Base-by-base conservation (phyloP, 2,329 filamentous ascomycete species). In the Colletotrichum sojae region DNA sequence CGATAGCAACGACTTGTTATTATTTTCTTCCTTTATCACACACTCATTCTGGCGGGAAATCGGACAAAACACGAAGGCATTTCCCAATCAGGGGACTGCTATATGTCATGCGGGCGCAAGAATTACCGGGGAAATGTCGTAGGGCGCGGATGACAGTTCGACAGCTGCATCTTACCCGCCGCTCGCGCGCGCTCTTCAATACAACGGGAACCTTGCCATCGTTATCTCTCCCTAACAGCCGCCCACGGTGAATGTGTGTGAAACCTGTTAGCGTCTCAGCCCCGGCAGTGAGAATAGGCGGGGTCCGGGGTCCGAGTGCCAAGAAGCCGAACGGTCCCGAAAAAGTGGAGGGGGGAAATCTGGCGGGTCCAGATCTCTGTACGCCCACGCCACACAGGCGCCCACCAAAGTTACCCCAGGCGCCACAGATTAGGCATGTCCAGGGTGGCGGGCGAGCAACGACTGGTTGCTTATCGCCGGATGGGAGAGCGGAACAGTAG, bases 301-400 rank as follows among this genome's bases (percentile, higher is more conserved):
- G 57, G 40, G 40, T 43, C 40, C 31, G 31, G 31, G 57, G 67
- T 49, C 67, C 56, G 57, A 61, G 63, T 53, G 57, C 61, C 69
- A 65, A 59, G 69, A 64, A 55, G 69, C 69, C 69, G 69, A 71
- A 70, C 51, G 53, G 57, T 71, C 70, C 70, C 69, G 70, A 66
- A 66, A 66, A 60, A 62, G 31, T 36, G 31, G 31, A 36, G 31
- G 10, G 31, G 31, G 10, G 31, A 36, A 36, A 36, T 9, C 31
- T 36, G 31, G 31, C 31, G 31, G 31, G 31, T 36, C 31, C 31
- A 36, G 31, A 36, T 36, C 31, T 36, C 8, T 36, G 31, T 36
- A 36, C 31, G 31, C 10, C 31, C 31, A 36, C 31, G 31, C 31
- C 31, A 36, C 31, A 36, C 31, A 36, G 31, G 31, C 31, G 10